Conservation (phyloP, 1,139 yeast genomes). For the Lodderomyces metapsilosis region DNA sequence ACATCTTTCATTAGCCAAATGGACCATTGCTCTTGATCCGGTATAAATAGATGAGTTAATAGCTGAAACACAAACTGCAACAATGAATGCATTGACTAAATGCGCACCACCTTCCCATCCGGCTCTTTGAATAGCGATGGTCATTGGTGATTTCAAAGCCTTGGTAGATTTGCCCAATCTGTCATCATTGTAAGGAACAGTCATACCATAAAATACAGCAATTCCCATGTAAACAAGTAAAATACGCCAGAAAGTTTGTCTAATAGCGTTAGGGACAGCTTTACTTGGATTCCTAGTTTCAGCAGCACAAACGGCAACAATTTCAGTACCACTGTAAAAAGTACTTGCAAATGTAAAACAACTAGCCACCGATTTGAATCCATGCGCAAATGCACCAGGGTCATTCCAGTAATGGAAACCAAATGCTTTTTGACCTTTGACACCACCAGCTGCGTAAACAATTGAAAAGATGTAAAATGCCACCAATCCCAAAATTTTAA, state of each 20-base stretch:
- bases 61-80: constrained; percentile 53
- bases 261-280: constrained; percentile 58
- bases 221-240: constrained; percentile 55
- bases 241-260: constrained; percentile 56
- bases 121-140: constrained; percentile 43
- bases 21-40: constrained; percentile 52
- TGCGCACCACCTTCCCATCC: constrained; percentile 53
- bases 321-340: constrained; percentile 58
- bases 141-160: constrained; percentile 43
- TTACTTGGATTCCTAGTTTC: constrained; percentile 55
- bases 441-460: constrained; percentile 67
- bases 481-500: constrained; percentile 53
- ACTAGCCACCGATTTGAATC: constrained; percentile 66
- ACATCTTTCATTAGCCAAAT: constrained; percentile 48
- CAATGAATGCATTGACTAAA: constrained; percentile 49
- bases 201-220: constrained; percentile 51
- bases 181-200: constrained; percentile 53
- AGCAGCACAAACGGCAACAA: constrained; percentile 55
- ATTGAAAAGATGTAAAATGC: constrained; percentile 61
- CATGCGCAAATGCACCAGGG: constrained; percentile 52
- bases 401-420: constrained; percentile 51
- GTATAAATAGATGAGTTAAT: constrained; percentile 54
- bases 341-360: constrained; percentile 71
- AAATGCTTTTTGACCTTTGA: constrained; percentile 50
- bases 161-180: constrained; percentile 23